A percentile compares a stretch with the other conserved stretches of the same genome.
phyloP scores from a whole-genome alignment of 345 rosid species.

The Stellera chamaejasme region DNA sequence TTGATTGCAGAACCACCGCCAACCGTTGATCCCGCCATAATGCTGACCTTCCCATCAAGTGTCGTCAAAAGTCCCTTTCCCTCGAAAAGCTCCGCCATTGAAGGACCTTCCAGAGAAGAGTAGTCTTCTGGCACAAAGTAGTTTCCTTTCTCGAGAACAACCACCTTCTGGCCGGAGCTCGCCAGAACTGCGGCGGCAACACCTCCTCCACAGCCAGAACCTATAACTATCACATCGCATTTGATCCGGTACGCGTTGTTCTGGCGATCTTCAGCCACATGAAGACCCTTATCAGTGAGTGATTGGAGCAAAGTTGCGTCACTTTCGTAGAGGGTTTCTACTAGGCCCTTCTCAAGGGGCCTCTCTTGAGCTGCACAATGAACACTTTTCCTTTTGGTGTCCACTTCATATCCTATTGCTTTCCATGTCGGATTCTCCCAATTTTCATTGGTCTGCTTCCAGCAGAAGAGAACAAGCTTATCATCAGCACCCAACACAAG shows the following conservation, averaged over 20 bases:
- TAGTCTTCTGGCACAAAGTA: slow-evolving; percentile 46
- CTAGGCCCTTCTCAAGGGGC: slow-evolving; percentile 44
- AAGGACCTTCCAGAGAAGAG: slow-evolving; percentile 57
- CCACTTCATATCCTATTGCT: slow-evolving; percentile 54
- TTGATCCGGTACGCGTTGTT: slow-evolving; percentile 32
- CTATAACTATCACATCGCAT: slow-evolving; percentile 56
- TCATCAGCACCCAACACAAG: too few species aligned
- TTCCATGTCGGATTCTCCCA: slow-evolving; percentile 47
- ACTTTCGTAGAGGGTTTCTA: slow-evolving; percentile 38
- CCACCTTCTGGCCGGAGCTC: slow-evolving; percentile 43
- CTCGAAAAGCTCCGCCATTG: slow-evolving; percentile 49
- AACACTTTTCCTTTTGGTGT: slow-evolving; percentile 20
- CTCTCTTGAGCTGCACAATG: slow-evolving; percentile 17
- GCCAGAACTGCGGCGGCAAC: slow-evolving; percentile 72
- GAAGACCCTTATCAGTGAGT: slow-evolving; percentile 40
- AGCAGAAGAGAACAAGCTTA: too few species aligned
- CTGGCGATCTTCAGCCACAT: slow-evolving; percentile 32
- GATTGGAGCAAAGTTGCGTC: slow-evolving; percentile 30
- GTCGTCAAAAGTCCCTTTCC: slow-evolving; percentile 31
- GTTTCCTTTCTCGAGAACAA: slow-evolving; percentile 66
- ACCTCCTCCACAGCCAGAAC: slow-evolving; percentile 69
- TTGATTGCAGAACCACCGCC: slow-evolving; percentile 69
- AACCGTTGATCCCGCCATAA: slow-evolving; percentile 54
- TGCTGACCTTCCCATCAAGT: slow-evolving; percentile 28
- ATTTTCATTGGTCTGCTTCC: slow-evolving; percentile 36